These are phyloP conservation scores for Gaeumannomyces sp. DNA, from an alignment of 2,329 filamentous ascomycete species.

Conservation along the genomic window DNA sequence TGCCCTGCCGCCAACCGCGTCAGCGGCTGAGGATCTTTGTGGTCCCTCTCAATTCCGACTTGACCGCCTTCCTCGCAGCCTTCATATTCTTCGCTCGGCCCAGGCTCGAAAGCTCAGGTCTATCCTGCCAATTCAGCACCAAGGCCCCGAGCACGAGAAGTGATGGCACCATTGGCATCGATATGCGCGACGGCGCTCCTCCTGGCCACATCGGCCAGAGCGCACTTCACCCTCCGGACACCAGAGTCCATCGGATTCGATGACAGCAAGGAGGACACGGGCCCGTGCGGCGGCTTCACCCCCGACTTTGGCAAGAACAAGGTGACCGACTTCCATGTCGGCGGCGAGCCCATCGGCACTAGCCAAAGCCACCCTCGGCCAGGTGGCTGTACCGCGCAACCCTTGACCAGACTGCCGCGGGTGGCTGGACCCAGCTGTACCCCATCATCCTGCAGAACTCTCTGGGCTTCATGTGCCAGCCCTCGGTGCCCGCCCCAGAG, in stretches of 20 bases:
- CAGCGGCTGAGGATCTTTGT: slow-evolving; percentile 3
- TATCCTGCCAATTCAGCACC: neutral
- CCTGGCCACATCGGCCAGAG: slow-evolving; percentile 34
- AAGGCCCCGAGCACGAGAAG: neutral
- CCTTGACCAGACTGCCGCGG: slow-evolving; percentile 37
- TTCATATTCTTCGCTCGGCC: neutral
- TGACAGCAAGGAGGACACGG: slow-evolving; percentile 36
- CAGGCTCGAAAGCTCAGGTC: neutral
- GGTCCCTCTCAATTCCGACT: neutral
- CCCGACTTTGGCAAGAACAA: slow-evolving; percentile 34
- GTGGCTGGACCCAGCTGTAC: slow-evolving; percentile 50
- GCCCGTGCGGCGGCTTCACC: slow-evolving; percentile 50
- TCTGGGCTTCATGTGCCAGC: slow-evolving; percentile 47
- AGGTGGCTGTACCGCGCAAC: slow-evolving; percentile 55
- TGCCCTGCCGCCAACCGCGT: neutral
- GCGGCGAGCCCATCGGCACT: slow-evolving; percentile 45
- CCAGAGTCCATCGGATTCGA: slow-evolving; percentile 42
- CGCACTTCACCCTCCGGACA: slow-evolving; percentile 49
- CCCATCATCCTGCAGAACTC: slow-evolving; percentile 49
- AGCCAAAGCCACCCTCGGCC: slow-evolving; percentile 42
- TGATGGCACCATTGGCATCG: slow-evolving; percentile 32
- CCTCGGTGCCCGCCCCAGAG: slow-evolving; percentile 39
- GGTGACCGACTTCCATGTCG: slow-evolving; percentile 48
- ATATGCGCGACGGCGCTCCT: slow-evolving; percentile 28
- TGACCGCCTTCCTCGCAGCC: neutral